Evolutionary conservation across 1,139 yeast species (phyloP).

Genomic region (Sugiyamaella neomexicana): DNA sequence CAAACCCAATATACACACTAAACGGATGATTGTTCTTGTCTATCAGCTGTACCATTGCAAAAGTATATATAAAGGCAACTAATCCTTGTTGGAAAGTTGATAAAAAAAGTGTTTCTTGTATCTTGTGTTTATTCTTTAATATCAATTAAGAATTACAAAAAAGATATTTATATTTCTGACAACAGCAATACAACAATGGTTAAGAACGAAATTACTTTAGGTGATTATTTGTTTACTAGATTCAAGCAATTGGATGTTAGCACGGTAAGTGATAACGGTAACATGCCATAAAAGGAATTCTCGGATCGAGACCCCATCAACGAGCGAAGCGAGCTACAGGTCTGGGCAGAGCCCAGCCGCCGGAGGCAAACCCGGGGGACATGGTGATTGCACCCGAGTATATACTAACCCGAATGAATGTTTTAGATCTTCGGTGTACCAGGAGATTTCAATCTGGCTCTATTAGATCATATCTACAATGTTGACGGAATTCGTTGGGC

Average conservation of each 20-base stretch:
- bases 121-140: background rate
- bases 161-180: slow-evolving; percentile 17
- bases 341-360: slow-evolving; percentile 1
- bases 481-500: slow-evolving; percentile 45
- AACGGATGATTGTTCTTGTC: background rate
- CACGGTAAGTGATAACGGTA: slow-evolving; percentile 36
- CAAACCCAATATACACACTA: background rate
- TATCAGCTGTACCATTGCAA: background rate
- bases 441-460: slow-evolving; percentile 59
- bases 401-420: slow-evolving; percentile 1
- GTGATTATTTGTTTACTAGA: slow-evolving; percentile 53
- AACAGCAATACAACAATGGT: slow-evolving; percentile 6
- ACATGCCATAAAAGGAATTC: too few species aligned
- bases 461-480: slow-evolving; percentile 56
- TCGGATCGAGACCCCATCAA: background rate
- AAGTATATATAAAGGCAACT: slow-evolving; percentile 1
- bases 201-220: slow-evolving; percentile 40
- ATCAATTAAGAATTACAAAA: background rate
- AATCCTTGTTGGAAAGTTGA: background rate
- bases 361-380: background rate
- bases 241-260: slow-evolving; percentile 49
- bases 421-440: slow-evolving; percentile 51
- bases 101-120: background rate
- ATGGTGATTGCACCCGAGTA: background rate
- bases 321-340: slow-evolving; percentile 6